Evolutionary conservation across 345 rosid genomes (phyloP), one percentile per base, ranked within the genome.

Genomic region (Salix suchowensis): DNA sequence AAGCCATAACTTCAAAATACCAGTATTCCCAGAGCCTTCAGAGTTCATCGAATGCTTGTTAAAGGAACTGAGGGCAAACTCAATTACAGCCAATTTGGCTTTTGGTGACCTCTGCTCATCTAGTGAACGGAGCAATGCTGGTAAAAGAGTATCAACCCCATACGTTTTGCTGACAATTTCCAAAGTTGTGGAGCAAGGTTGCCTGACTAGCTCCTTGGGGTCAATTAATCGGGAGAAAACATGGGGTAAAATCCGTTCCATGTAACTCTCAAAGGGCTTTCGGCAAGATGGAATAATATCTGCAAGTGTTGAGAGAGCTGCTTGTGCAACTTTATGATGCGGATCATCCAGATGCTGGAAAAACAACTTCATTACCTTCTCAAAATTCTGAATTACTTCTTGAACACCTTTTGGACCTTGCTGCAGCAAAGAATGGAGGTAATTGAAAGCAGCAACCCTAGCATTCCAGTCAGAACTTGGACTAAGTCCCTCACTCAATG

Each of bases 281-380:
- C 99, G 90, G 85, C 99, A 96, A 74, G 97, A 79, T 62, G 98
- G 95, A 81, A 96, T 91, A 76, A 96, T 88, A 83, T 93, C 98
- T 28, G 98, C 97, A 19, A 96, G 97, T 30, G 98, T 89, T 44
- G 98, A 91, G 67, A 96, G 89, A 82, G 99, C 98, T 82, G 99
- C 99, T 85, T 96, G 99, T 30, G 99, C 99, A 70, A 93, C 99
- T 85, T 96, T 96, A 87, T 93, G 99, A 85, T 96, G 99, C 61
- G 99, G 99, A 86, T 96, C 99, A 86, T 96, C 97, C 84, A 96
- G 85, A 80, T 96, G 98, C 87, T 91, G 96, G 84, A 96, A 93
- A 84, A 93, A 96, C 64, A 96, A 88, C 86, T 96, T 96, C 99
- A 96, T 96, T 76, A 96, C 97, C 85, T 93, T 96, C 89, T 96